A percentile compares a stretch with the other conserved stretches of the same genome.
Evolutionary conservation across 2,329 filamentous ascomycete species (phyloP).

Genomic region (Scopulariopsis brevicaulis): DNA sequence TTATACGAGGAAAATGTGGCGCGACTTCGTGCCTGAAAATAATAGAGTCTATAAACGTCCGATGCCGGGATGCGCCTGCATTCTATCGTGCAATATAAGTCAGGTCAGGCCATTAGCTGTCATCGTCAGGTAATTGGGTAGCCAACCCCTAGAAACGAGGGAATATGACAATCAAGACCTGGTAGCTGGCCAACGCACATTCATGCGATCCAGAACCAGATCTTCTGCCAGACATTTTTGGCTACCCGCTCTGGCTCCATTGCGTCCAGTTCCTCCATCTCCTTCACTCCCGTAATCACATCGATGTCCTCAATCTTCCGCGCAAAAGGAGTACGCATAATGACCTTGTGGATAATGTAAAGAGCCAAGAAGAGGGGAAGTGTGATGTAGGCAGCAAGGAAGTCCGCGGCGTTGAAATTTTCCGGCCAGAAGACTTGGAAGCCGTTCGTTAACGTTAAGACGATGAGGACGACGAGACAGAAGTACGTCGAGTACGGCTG

Average conservation of each 20-base stretch:
- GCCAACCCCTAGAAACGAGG: neutral
- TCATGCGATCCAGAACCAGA: constrained; percentile 46
- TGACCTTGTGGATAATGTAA: constrained; percentile 50
- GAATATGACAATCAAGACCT: neutral
- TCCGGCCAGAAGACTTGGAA: constrained; percentile 62
- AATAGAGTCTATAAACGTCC: too few species aligned
- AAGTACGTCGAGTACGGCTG: constrained; percentile 56
- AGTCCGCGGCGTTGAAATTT: constrained; percentile 50
- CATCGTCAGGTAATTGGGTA: neutral
- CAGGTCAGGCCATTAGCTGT: neutral
- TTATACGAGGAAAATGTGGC: too few species aligned
- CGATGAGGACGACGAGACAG: constrained; percentile 41
- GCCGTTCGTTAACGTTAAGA: constrained; percentile 63
- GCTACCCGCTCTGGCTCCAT: constrained; percentile 33
- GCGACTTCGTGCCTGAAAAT: too few species aligned
- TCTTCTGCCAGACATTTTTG: constrained; percentile 36
- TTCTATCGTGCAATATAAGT: too few species aligned
- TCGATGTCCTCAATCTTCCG: constrained; percentile 39
- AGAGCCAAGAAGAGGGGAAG: constrained; percentile 48
- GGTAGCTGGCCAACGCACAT: too few species aligned
- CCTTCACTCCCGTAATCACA: constrained; percentile 44
- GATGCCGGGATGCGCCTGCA: too few species aligned
- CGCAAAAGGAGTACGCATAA: constrained; percentile 28
- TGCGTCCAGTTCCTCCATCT: constrained; percentile 47
- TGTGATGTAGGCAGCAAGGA: constrained; percentile 54